Base-by-base conservation (phyloP, 2,329 filamentous ascomycete genomes). In the Fusarium piperis region DNA sequence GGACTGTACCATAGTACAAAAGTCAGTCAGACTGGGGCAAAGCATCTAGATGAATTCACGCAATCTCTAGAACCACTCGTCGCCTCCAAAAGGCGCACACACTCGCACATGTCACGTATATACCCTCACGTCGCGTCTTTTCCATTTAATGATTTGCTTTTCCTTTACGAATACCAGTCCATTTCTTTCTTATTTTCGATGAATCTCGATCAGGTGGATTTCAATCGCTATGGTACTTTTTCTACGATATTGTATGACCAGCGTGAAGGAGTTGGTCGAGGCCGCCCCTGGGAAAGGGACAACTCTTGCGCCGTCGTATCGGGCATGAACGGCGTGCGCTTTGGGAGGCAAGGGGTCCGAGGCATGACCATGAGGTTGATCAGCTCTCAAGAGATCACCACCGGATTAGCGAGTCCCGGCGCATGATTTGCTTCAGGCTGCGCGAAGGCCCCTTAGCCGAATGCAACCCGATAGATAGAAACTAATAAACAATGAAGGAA, bases 401-500 rank as follows among this genome's bases (percentile, higher is more conserved):
- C 44, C 60, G 28, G 32, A 32, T 59, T 13, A 11, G 30, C 30
- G 20, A 36, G 35, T 68, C 41, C 57, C 57, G 18, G 35, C 38
- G 18, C 32, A 41, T 20, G 35, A 23, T 20, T 46, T 52, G 26
- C 53, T 39, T 30, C 46, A 70, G 41, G 44, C 53, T 57, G 62
- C 44, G 18, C 20, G 26, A 33, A 15, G 46, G 39, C 36, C 41
- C 41, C 41, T 41, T 59, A 38, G 28, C 18, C 35, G 16, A 30
- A 46, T 23, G 39, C 16, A 58, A 39, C 48, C 48, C 46, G 35
- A 39, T 55, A 62, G 26, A 64, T 56, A 72, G 69, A 70, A 59
- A 13, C 51, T 72, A 72, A 72, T 72, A 52, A 51, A 55, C 69
- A 35, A 36, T 57, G 23, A 59, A 63, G 56, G 48, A n/a, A 46